phyloP scores from a whole-genome alignment of 208 protist species.

The Leishmania amazonensis region DNA sequence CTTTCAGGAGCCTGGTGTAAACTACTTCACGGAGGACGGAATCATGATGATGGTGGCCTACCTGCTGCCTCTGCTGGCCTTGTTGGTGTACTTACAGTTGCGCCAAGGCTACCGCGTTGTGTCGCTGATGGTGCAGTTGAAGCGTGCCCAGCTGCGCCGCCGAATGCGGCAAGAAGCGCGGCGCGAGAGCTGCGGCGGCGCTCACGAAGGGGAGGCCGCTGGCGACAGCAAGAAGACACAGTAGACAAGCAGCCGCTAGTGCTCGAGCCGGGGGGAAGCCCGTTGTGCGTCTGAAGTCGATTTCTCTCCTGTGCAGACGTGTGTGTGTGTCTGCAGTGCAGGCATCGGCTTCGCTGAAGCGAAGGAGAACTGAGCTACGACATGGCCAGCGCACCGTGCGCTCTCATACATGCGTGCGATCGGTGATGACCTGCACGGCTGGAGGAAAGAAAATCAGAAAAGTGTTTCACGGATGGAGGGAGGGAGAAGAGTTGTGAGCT shows the following conservation, averaged over 20 bases:
- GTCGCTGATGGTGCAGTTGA: constrained; percentile 36
- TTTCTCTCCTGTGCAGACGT: neutral
- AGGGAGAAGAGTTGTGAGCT: neutral
- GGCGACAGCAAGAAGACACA: constrained; percentile 17
- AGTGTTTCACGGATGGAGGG: neutral
- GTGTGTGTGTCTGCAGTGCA: neutral
- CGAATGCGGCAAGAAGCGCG: constrained; percentile 15
- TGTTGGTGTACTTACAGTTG: constrained; percentile 44
- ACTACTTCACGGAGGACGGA: constrained; percentile 80
- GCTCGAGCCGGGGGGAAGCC: neutral
- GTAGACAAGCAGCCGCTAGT: neutral
- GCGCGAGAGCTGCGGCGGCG: neutral
- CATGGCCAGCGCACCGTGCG: neutral
- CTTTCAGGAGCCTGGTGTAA: constrained; percentile 50
- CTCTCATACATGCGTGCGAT: neutral
- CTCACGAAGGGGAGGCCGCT: neutral
- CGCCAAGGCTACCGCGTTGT: constrained; percentile 31
- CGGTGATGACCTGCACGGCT: neutral
- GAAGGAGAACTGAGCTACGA: neutral
- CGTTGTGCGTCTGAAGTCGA: neutral
- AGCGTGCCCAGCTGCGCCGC: constrained; percentile 20
- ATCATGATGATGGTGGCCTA: constrained; percentile 67
- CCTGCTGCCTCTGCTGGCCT: constrained; percentile 55
- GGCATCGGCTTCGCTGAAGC: neutral
- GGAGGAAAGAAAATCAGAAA: no score